A percentile compares a stretch with the other conserved stretches of the same genome.
Conservation (phyloP, 2,329 filamentous ascomycete species). For the Pseudogymnoascus sp. region DNA sequence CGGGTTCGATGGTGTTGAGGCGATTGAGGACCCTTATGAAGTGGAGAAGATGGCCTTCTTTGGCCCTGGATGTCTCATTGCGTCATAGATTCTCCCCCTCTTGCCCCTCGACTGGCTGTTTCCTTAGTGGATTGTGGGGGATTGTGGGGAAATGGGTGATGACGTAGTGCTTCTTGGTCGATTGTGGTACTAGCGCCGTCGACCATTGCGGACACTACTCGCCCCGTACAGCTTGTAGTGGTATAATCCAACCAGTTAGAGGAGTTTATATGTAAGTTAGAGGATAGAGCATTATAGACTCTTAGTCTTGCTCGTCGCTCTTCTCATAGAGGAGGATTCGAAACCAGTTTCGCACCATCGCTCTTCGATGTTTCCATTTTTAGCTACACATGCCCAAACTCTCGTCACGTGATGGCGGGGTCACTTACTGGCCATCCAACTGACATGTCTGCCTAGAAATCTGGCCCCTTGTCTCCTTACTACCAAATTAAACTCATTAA, state of each 20-base stretch:
- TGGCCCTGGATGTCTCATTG: not conserved
- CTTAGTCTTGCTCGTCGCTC: not conserved
- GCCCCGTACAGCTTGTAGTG: not conserved
- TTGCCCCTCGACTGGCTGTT: not conserved
- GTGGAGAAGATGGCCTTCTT: not conserved
- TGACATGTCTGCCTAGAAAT: constrained; percentile 10
- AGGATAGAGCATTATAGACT: not conserved
- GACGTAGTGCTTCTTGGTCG: not conserved
- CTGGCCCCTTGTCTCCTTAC: not conserved
- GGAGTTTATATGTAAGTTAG: not conserved
- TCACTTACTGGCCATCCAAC: too few species aligned
- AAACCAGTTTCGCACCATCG: too few species aligned
- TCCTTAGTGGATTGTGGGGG: not conserved
- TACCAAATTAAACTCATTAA: constrained; percentile 10
- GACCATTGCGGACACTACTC: not conserved
- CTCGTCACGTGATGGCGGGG: too few species aligned
- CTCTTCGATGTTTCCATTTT: too few species aligned
- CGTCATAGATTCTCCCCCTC: not conserved
- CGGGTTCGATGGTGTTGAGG: not conserved
- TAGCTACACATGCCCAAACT: too few species aligned
- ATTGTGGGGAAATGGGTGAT: not conserved
- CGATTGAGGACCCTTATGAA: not conserved
- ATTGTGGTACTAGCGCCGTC: not conserved
- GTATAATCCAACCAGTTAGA: not conserved
- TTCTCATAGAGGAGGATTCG: not conserved